Percentiles rank a stretch among this genome's conserved stretches.
These are phyloP conservation scores for Penicillium vulpinum DNA, from an alignment of 2,329 filamentous ascomycete genomes.

Conservation along the genomic window DNA sequence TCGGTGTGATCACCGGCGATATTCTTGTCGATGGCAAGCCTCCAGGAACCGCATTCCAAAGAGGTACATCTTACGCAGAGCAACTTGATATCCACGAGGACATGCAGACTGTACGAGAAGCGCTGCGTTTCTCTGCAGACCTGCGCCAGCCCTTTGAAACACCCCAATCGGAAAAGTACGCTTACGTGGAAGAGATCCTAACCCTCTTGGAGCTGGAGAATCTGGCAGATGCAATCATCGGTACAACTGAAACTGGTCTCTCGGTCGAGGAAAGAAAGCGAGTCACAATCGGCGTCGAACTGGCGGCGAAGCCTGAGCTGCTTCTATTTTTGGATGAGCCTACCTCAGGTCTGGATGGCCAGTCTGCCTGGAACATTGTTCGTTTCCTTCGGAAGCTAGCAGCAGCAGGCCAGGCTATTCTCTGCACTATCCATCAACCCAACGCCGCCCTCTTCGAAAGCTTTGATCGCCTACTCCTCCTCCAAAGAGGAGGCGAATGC, in stretches of 20 bases:
- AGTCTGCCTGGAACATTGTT: conserved; percentile 60
- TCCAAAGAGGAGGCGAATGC: conserved; percentile 55
- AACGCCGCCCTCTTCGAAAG: conserved; percentile 57
- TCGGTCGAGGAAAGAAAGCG: conserved; percentile 54
- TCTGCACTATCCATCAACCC: conserved; percentile 64
- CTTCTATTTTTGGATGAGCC: conserved; percentile 66
- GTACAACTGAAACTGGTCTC: conserved; percentile 59
- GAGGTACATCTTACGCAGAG: conserved; percentile 65
- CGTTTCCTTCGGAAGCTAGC: conserved; percentile 61
- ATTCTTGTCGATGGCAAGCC: conserved; percentile 62
- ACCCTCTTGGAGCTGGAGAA: conserved; percentile 66
- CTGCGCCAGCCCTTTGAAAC: conserved; percentile 62
- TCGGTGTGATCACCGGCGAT: conserved; percentile 64
- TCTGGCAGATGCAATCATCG: conserved; percentile 66
- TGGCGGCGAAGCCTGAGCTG: conserved; percentile 49
- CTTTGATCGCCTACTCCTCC: conserved; percentile 58
- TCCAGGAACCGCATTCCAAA: conserved; percentile 62
- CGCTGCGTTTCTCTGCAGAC: conserved; percentile 65
- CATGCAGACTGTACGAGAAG: conserved; percentile 64
- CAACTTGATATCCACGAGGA: conserved; percentile 66
- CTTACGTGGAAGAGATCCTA: conserved; percentile 66
- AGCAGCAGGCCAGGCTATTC: conserved; percentile 58
- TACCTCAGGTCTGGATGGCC: conserved; percentile 59
- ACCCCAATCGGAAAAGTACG: conserved; percentile 61
- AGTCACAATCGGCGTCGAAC: conserved; percentile 41